Base-by-base conservation (phyloP, 2,329 filamentous ascomycete genomes). In the Penicillium glabrum region DNA sequence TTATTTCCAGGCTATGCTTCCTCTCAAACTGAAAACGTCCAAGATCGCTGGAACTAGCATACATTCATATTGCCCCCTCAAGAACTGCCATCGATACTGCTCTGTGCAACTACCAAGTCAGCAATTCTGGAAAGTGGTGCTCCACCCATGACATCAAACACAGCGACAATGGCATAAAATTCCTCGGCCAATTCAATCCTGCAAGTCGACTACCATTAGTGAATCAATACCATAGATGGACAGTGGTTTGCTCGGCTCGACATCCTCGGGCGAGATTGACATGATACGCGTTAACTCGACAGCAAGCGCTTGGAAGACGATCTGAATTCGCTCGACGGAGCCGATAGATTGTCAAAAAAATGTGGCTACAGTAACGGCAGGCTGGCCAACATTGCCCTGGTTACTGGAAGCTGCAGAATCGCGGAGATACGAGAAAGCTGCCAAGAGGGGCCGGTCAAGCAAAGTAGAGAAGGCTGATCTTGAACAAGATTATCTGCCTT, bases 181-280 rank as follows among this genome's bases (percentile, higher is more conserved):
- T 0, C 23, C 24, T 24, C 14, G 10, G 10, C 29, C 29, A 37
- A 53, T 24, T 47, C 52, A 54, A 7, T 44, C 51, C 3, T 41
- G 48, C 23, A 56, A 10, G 24, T 56, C 47, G 19, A 51, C 41
- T 2, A 43, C 31, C 6, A 49, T 23, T 6, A 43, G 46, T 5
- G 53, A 55, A 39, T 55, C 46, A 7, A 51, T 21, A 8, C 53
- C 53, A 29, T 43, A 51, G 6, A 31, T 24, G n/a, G 33, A 43
- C 10, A 44, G 23, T 10, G 48, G 48, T 9, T 35, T 51, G 24
- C 19, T 37, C n/a, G 35, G 5, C 16, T 43, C 37, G 10, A 51
- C 29, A 31, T 47, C 27, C 2, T 19, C 45, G 2, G 19, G 14
- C 16, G 27, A n/a, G 19, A 33, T 47, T 19, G 26, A 29, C 29